These are phyloP conservation scores for Blastocladiella emersonii DNA, from an alignment of 371 early-diverging fungal genomes.

Conservation along the genomic window DNA sequence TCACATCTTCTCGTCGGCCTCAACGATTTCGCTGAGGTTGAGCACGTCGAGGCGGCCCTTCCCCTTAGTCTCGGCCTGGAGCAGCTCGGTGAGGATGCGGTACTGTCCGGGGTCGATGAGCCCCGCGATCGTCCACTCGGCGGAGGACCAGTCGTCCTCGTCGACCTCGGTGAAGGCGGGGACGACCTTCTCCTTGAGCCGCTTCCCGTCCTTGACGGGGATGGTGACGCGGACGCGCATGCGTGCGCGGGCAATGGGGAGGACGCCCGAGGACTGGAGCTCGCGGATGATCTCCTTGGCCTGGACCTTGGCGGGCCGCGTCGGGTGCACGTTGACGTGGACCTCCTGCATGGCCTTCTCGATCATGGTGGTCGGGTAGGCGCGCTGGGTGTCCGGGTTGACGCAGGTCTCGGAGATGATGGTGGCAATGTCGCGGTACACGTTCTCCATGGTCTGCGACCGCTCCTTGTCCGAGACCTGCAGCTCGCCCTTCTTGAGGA, in stretches of 20 bases:
- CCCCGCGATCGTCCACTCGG: slow-evolving; percentile 58
- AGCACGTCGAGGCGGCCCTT: slow-evolving; percentile 74
- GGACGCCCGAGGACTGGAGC: slow-evolving; percentile 65
- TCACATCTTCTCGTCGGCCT: slow-evolving; percentile 53
- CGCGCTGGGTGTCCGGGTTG: slow-evolving; percentile 86
- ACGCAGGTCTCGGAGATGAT: slow-evolving; percentile 86
- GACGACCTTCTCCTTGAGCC: slow-evolving; percentile 59
- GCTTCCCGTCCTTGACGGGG: slow-evolving; percentile 72
- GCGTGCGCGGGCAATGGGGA: slow-evolving; percentile 87
- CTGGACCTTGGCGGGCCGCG: slow-evolving; percentile 63
- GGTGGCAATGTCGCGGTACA: slow-evolving; percentile 79
- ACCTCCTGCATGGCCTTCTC: slow-evolving; percentile 91
- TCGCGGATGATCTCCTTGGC: slow-evolving; percentile 86
- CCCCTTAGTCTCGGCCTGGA: slow-evolving; percentile 70
- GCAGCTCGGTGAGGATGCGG: slow-evolving; percentile 57
- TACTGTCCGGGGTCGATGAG: slow-evolving; percentile 90
- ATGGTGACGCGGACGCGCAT: slow-evolving; percentile 72
- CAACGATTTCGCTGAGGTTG: slow-evolving; percentile 62
- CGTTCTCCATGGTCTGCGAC: slow-evolving; percentile 59
- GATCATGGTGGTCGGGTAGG: slow-evolving; percentile 91
- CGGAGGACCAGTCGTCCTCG: slow-evolving; percentile 75
- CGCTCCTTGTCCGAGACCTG: slow-evolving; percentile 94
- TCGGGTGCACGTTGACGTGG: slow-evolving; percentile 77
- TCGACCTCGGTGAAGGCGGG: slow-evolving; percentile 49
- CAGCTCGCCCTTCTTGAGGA: slow-evolving; percentile 84